Percentiles rank a stretch among this genome's conserved stretches.
These are phyloP conservation scores for Acorus gramineus DNA, from an alignment of 106 monocot genomes.

Conservation along the genomic window DNA sequence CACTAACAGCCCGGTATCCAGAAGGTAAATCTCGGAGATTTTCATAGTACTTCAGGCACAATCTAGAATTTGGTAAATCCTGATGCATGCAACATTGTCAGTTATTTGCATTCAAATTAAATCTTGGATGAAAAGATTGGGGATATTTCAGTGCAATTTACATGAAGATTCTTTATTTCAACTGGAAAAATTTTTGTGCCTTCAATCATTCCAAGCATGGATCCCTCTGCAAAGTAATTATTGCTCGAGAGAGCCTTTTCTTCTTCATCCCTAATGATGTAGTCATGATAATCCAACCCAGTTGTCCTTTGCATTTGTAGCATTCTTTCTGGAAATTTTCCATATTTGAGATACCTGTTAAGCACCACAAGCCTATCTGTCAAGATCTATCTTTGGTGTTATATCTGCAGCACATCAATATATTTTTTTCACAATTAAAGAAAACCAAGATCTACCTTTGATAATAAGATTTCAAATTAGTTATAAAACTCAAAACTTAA, in stretches of 20 bases:
- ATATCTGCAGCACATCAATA: no score
- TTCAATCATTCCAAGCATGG: slow-evolving; percentile 13
- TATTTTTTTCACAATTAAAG: no score
- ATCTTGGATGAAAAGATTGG: not conserved
- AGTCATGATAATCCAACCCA: slow-evolving; percentile 16
- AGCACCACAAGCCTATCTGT: no score
- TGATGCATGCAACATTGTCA: slow-evolving; percentile 10
- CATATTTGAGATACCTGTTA: slow-evolving; percentile 75
- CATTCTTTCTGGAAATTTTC: slow-evolving; percentile 78
- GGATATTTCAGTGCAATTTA: slow-evolving; percentile 56
- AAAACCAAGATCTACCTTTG: no score
- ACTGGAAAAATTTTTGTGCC: slow-evolving; percentile 30
- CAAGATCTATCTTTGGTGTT: no score
- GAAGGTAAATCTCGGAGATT: slow-evolving; percentile 28
- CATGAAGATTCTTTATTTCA: slow-evolving; percentile 68
- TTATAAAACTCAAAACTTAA: no score
- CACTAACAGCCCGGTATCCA: slow-evolving; percentile 76
- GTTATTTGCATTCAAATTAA: not conserved
- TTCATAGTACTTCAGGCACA: slow-evolving; percentile 41
- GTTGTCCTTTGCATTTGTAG: slow-evolving; percentile 38
- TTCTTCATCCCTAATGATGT: slow-evolving; percentile 19
- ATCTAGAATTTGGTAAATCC: slow-evolving; percentile 57
- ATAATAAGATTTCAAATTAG: no score
- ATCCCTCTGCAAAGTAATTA: slow-evolving; percentile 26
- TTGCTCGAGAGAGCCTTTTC: slow-evolving; percentile 20